These are phyloP conservation scores for Plasmodium yoelii DNA, from an alignment of 169 alveolate species.

Conservation along the genomic window DNA sequence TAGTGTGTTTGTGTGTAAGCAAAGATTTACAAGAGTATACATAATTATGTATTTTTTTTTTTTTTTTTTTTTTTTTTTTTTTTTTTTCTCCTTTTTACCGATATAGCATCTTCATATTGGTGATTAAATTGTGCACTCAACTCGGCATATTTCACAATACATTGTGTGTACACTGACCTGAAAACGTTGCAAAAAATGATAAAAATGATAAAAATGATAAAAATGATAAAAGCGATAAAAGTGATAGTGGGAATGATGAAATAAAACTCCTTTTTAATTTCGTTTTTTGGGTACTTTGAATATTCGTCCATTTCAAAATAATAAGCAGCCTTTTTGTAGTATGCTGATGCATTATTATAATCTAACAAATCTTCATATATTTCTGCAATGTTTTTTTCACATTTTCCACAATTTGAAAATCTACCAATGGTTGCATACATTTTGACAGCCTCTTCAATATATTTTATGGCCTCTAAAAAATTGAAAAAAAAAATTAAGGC, in stretches of 20 bases:
- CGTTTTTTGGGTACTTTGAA: conserved; percentile 21
- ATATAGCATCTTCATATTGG: conserved; percentile 73
- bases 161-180: conserved; percentile 69
- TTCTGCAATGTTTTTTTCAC: conserved; percentile 70
- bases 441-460: conserved; percentile 71
- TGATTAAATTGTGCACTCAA: conserved; percentile 59
- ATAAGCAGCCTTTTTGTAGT: conserved; percentile 77
- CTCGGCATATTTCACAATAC: conserved; percentile 77
- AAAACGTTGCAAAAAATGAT: not conserved
- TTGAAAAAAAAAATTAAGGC: not conserved
- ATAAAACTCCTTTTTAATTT: not conserved
- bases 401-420: conserved; percentile 66
- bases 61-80: conserved; percentile 4
- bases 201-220: not conserved
- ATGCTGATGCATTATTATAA: conserved; percentile 55
- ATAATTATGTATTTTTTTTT: not conserved
- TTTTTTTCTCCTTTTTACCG: conserved; percentile 22
- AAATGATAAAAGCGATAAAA: not conserved
- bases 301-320: conserved; percentile 80
- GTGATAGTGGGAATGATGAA: not conserved
- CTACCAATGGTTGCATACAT: conserved; percentile 71
- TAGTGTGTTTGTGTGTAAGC: conserved; percentile 6
- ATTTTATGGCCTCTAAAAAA: conserved; percentile 51
- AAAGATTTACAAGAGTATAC: not conserved
- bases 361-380: conserved; percentile 64